Conservation (phyloP, 2,329 filamentous ascomycete species). For the Sclerotinia spermophila region DNA sequence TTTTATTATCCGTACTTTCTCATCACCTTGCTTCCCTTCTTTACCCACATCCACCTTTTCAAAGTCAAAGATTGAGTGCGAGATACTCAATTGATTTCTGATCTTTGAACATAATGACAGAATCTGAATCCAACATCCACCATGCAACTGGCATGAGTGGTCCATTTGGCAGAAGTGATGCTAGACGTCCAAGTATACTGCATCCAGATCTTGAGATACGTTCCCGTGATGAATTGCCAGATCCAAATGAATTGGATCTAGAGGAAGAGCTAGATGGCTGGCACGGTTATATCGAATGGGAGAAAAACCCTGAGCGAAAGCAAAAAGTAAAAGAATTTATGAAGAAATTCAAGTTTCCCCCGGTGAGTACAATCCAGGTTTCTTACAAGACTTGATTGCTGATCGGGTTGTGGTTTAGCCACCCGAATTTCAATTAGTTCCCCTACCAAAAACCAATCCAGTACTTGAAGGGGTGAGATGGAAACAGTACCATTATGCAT, state of each 20-base stretch:
- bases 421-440: slow-evolving; percentile 55
- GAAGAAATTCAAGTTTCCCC: slow-evolving; percentile 48
- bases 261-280: slow-evolving; percentile 19
- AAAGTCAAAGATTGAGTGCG: neutral
- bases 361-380: neutral
- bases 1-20: neutral
- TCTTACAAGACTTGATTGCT: neutral
- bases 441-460: slow-evolving; percentile 55
- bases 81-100: neutral
- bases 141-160: neutral
- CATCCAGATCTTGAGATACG: slow-evolving; percentile 19
- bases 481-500: slow-evolving; percentile 56
- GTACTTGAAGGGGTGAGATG: slow-evolving; percentile 53
- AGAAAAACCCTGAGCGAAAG: slow-evolving; percentile 66
- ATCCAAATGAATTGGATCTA: slow-evolving; percentile 10
- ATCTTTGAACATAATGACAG: neutral
- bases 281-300: slow-evolving; percentile 61
- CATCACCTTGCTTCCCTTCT: neutral
- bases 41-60: neutral
- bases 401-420: slow-evolving; percentile 10
- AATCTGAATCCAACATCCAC: neutral
- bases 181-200: slow-evolving; percentile 14
- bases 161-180: neutral
- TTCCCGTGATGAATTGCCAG: slow-evolving; percentile 13
- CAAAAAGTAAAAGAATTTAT: slow-evolving; percentile 54